Evolutionary conservation across 768 basidiomycete genomes (phyloP).

Genomic region (Lactarius hatsudake): DNA sequence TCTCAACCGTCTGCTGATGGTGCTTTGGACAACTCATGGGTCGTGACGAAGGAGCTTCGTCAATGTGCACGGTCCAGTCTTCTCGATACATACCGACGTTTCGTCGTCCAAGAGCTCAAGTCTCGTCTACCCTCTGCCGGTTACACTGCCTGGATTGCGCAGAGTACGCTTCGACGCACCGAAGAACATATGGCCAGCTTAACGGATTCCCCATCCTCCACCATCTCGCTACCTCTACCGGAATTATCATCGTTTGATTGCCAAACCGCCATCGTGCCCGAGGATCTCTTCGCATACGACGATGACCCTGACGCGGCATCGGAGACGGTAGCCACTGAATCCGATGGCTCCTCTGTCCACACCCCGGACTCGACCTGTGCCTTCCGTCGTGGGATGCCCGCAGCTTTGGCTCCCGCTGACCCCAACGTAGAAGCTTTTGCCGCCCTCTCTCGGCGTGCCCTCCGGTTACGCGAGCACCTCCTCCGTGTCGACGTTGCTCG

Average conservation of each 20-base stretch:
- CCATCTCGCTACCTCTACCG: constrained; percentile 13
- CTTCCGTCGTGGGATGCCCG: constrained; percentile 33
- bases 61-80: constrained; percentile 63
- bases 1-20: constrained; percentile 21
- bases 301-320: constrained; percentile 32
- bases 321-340: constrained; percentile 36
- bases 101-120: constrained; percentile 52
- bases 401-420: constrained; percentile 18
- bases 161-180: constrained; percentile 50
- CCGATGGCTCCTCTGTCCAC: constrained; percentile 49
- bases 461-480: constrained; percentile 36
- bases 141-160: constrained; percentile 54
- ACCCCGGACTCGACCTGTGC: constrained; percentile 36
- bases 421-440: constrained; percentile 33
- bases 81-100: constrained; percentile 62
- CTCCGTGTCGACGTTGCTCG: constrained; percentile 41
- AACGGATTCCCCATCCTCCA: constrained; percentile 25
- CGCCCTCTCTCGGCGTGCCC: constrained; percentile 31
- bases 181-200: constrained; percentile 35
- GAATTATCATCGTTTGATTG: constrained; percentile 22
- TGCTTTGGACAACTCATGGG: constrained; percentile 19
- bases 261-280: constrained; percentile 12
- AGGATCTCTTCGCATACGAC: constrained; percentile 38
- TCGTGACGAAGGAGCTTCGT: constrained; percentile 45
- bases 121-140: constrained; percentile 36